These are phyloP conservation scores for Beauveria pseudobassiana DNA, from an alignment of 2,329 filamentous ascomycete species.

Conservation along the genomic window DNA sequence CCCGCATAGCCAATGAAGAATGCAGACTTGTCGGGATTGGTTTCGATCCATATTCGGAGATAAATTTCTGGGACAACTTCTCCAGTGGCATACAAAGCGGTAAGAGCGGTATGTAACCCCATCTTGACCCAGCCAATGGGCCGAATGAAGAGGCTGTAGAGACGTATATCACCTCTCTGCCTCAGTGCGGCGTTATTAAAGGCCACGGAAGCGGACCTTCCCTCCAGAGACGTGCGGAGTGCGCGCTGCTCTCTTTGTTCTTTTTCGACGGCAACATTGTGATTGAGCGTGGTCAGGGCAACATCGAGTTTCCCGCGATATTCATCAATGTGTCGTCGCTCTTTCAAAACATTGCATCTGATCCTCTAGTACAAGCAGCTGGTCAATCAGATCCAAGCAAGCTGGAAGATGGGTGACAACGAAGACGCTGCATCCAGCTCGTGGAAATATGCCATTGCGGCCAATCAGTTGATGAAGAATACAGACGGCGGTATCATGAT, in stretches of 20 bases:
- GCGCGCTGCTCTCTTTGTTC: not conserved
- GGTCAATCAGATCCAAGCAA: not conserved
- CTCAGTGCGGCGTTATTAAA: not conserved
- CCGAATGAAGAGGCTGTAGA: not conserved
- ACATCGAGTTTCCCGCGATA: not conserved
- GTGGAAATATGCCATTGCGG: not conserved
- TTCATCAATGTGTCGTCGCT: not conserved
- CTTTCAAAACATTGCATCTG: not conserved
- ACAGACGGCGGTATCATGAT: not conserved
- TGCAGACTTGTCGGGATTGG: not conserved
- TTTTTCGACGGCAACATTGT: not conserved
- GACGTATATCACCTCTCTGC: not conserved
- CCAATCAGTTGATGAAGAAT: not conserved
- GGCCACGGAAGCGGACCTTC: not conserved
- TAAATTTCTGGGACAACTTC: not conserved
- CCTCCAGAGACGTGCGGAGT: not conserved
- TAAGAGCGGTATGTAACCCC: not conserved
- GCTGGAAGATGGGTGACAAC: not conserved
- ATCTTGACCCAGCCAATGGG: not conserved
- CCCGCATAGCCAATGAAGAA: not conserved
- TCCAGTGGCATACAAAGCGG: not conserved
- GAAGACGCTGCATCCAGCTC: not conserved
- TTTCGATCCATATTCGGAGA: not conserved
- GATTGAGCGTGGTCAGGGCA: not conserved
- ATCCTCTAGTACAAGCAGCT: not conserved